Evolutionary conservation across 2,329 filamentous ascomycete genomes (phyloP), one percentile per base, ranked within the genome.

Genomic region (Curvularia spicifera): DNA sequence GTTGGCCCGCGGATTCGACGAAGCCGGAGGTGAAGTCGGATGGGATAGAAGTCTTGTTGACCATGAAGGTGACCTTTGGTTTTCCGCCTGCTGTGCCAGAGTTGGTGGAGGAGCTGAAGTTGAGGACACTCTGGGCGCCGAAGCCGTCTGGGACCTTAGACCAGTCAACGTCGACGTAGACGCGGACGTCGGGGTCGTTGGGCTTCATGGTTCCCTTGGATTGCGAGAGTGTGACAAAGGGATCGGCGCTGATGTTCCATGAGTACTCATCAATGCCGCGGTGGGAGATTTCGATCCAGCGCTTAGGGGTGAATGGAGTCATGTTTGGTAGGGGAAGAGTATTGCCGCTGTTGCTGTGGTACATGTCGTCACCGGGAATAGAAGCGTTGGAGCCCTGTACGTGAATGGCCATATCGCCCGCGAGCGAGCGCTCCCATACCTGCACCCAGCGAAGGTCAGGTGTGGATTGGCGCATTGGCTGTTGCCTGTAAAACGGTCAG

Each of bases 391-490:
- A 84, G 1, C 85, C 87, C 69, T 91, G 87, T 1, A 89, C 81
- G 0, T 84, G 79, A 44, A 91, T 78, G 22, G 87, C 87, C 54
- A 91, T 78, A 53, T 87, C 81, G 7, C 89, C 89, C 0, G 85
- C 83, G 5, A 90, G 78, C 5, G 84, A 83, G 12, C 81, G 81
- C 51, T 88, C 85, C 1, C 80, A 76, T 2, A 80, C 80, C 70
- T 88, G 85, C 1, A 88, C 84, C 63, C 85, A 88, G 5, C 82
- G 77, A 61, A 90, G 80, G 7, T 84, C 82, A 0, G 88, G 87
- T 1, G 89, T 81, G 0, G 83, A 83, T 69, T 91, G 89, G 33
- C 87, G 81, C 88, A 90, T 90, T 1, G 89, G 87, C 71, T 91
- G 88, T 74, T 91, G 89, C 88, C 88, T 76, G 76, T 26, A 13